Base-by-base conservation (phyloP, 495 filamentous ascomycete species). In the Penicillium daleae region DNA sequence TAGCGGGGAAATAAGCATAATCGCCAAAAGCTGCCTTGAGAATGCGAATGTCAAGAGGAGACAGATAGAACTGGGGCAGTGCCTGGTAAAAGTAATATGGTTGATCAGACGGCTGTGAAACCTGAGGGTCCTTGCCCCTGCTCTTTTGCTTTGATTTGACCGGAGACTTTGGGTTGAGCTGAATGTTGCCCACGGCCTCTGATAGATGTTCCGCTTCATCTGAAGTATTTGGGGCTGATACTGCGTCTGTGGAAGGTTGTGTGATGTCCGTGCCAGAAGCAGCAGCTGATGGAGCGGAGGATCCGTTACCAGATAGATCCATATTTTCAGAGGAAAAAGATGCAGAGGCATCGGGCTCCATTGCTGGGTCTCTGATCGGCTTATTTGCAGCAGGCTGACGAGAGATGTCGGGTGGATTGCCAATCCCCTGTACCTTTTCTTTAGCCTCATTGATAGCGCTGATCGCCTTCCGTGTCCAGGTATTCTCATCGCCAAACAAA, bases 41-140 rank as follows among this genome's bases (percentile, higher is more conserved):
- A 68, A 99, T 98, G 49, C 94, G 89, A 66, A 98, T 98, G 71
- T 99, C 95, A 10, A 99, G 85, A 7, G 95, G 87, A 0, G 94
- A 96, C 24, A 99, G 84, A 69, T 97, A 99, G 58, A 95, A 92
- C 61, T 99, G 95, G 27, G 90, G 87, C 26, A 95, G 81, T 5
- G 92, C 88, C 65, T 94, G 90, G 72, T 98, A 99, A 73, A 98
- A 99, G 74, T 88, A 93, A 61, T 93, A 80, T 56, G 82, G 69
- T 57, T 84, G 75, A 66, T 80, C 73, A 29, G 75, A 64, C 17
- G 66, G 50, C 27, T 74, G 69, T 44, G 72, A 55, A 5, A 53
- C 63, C 44, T 72, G 74, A 37, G 62, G 68, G 54, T 72, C 70
- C 50, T 75, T 76, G 44, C 63, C 58, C 27, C 58, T 66, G 49